Percentiles rank a stretch among this genome's conserved stretches.
These are phyloP conservation scores for Noccaea caerulescens DNA, from an alignment of 345 rosid genomes.

Conservation along the genomic window DNA sequence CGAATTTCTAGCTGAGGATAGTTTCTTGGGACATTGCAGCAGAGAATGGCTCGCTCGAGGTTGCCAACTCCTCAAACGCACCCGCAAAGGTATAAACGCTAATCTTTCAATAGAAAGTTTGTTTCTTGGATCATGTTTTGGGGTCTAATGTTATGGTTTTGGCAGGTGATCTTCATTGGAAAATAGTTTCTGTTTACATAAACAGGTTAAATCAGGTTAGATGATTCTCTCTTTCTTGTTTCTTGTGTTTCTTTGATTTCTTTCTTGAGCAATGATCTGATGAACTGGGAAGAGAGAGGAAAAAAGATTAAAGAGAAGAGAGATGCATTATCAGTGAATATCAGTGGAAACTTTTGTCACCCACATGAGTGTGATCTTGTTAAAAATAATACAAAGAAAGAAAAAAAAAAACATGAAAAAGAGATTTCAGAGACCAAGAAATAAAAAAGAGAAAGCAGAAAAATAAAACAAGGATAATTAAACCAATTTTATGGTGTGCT, in stretches of 20 bases:
- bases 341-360: slow-evolving; percentile 31
- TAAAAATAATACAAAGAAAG: slow-evolving; percentile 29
- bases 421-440: slow-evolving; percentile 35
- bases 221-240: not conserved
- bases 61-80: slow-evolving; percentile 90
- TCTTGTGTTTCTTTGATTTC: not conserved
- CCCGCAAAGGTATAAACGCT: slow-evolving; percentile 71
- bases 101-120: not conserved
- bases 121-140: not conserved
- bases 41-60: slow-evolving; percentile 93
- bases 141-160: slow-evolving; percentile 31
- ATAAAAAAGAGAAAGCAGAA: slow-evolving; percentile 33
- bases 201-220: slow-evolving; percentile 80
- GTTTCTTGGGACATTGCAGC: slow-evolving; percentile 81
- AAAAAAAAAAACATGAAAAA: slow-evolving; percentile 5
- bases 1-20: slow-evolving; percentile 82
- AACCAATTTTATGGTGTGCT: slow-evolving; percentile 14
- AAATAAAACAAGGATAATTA: slow-evolving; percentile 2
- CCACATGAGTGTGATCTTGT: slow-evolving; percentile 38
- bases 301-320: slow-evolving; percentile 11
- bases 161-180: slow-evolving; percentile 97
- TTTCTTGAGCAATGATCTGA: slow-evolving; percentile 28
- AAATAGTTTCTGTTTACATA: slow-evolving; percentile 83
- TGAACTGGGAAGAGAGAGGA: slow-evolving; percentile 23
- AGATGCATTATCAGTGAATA: slow-evolving; percentile 9